Evolutionary conservation across 1,284 basidiomycete species (phyloP), one percentile per base, ranked within the genome.

Genomic region (Apiotrichum gamsii): DNA sequence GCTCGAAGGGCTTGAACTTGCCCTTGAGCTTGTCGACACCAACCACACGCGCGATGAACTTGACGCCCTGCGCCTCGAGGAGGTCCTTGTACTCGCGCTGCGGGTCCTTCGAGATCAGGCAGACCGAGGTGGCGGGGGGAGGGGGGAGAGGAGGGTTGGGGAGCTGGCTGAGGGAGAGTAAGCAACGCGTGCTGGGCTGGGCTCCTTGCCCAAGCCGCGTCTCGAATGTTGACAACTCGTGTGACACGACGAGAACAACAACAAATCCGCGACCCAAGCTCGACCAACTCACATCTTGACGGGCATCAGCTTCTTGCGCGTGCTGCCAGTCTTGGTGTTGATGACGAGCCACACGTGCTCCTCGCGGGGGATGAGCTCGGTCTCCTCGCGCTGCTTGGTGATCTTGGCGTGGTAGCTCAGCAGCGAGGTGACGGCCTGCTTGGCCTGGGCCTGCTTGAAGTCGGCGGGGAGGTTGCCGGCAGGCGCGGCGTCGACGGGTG

Each of bases 11-110:
- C 74, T 87, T 90, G 77, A 89, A 93, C 74, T 94, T 94, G 29
- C 87, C 89, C 75, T 86, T 88, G 52, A 93, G 77, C 72, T 93
- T 93, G 52, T 78, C 78, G 43, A 96, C 76, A 18, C 90, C 93
- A 30, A 98, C 89, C n/a, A 98, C 90, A 21, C 93, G 79, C 32
- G 81, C 82, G 62, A 98, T 83, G 57, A 94, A 94, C 57, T 84
- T 86, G 76, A 98, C 83, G 39, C 82, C 79, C 45, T 87, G 76
- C 36, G 49, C 39, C 43, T 82, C 82, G 20, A 98, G 77, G 16
- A 95, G 80, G 68, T 95, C 89, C 73, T 97, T 97, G 79, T 95
- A 97, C 67, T 90, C 80, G 45, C 94, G 76, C 67, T 97, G 94
- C 8, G 95, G 94, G 70, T 95, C 90, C 73, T 97, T 97, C 43